Evolutionary conservation across 208 protist genomes (phyloP).

Genomic region (Crithidia thermophila): DNA sequence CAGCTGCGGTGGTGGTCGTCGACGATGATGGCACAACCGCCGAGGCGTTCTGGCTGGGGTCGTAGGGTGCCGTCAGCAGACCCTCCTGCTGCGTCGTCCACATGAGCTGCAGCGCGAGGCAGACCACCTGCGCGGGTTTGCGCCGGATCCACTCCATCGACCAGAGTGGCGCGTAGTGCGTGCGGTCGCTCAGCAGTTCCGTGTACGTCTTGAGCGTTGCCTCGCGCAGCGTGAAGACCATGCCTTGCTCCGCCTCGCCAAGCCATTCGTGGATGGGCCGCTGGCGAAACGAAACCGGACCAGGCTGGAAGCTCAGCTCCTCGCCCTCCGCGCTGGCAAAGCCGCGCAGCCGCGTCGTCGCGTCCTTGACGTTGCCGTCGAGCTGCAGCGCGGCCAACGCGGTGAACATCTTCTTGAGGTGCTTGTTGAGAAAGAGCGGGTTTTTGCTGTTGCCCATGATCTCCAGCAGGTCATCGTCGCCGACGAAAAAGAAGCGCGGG

Average conservation of each 20-base stretch:
- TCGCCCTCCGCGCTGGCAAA: constrained; percentile 96
- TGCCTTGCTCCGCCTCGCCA: constrained; percentile 85
- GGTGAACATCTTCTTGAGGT: constrained; percentile 99
- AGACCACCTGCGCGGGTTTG: constrained; percentile 93
- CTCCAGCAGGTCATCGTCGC: constrained; percentile 99
- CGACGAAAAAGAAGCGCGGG: constrained; percentile 99
- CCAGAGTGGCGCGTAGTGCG: constrained; percentile 30
- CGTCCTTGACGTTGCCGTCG: constrained; percentile 20
- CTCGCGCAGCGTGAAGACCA: constrained; percentile 87
- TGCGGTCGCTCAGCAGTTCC: constrained; percentile 30
- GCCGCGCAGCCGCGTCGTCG: constrained; percentile 63
- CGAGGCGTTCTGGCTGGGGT: neutral
- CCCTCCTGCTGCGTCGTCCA: constrained; percentile 93
- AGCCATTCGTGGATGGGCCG: constrained; percentile 96
- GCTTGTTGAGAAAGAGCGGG: constrained; percentile 94
- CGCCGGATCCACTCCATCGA: constrained; percentile 87
- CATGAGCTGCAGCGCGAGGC: constrained; percentile 91
- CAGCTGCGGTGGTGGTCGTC: neutral
- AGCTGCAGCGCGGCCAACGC: constrained; percentile 92
- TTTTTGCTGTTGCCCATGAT: constrained; percentile 98
- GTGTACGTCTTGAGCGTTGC: constrained; percentile 52
- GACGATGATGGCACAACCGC: neutral
- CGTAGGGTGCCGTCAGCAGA: constrained; percentile 29
- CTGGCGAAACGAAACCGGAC: constrained; percentile 57
- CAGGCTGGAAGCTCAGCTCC: constrained; percentile 66